These are phyloP conservation scores for Ichthyophonus hoferi DNA, from an alignment of 208 protist species.

Conservation along the genomic window DNA sequence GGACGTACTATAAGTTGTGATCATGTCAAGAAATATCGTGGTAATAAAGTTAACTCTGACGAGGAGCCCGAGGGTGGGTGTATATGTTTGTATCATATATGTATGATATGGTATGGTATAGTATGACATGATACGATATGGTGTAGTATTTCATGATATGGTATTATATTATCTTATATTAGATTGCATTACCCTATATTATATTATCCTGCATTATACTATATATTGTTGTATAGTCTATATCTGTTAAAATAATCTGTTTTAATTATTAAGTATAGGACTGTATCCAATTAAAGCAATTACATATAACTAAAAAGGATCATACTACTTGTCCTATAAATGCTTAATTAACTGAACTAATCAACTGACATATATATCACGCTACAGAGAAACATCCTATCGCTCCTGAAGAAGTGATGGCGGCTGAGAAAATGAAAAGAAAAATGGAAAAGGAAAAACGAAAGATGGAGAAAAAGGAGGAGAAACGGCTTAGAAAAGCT, in stretches of 20 bases:
- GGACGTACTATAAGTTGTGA: conserved; percentile 47
- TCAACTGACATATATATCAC: background rate
- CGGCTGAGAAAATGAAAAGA: background rate
- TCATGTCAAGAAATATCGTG: conserved; percentile 44
- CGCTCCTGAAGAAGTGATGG: conserved; percentile 1
- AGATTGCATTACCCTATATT: background rate
- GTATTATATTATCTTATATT: too few relatives aligned
- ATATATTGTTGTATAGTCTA: background rate
- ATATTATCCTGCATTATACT: background rate
- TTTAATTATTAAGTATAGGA: background rate
- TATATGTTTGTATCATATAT: too few relatives aligned
- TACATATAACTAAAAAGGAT: background rate
- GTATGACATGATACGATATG: too few relatives aligned
- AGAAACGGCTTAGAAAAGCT: background rate
- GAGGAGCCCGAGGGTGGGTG: conserved; percentile 23
- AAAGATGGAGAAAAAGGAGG: background rate
- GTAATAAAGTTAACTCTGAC: background rate
- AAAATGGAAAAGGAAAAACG: background rate
- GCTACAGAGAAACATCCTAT: background rate
- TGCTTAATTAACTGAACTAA: background rate
- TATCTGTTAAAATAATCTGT: background rate
- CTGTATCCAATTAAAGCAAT: too few relatives aligned
- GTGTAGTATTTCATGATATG: too few relatives aligned
- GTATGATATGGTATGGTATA: too few relatives aligned
- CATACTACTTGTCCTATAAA: background rate